phyloP scores from a whole-genome alignment of 2,329 filamentous ascomycete species.

The Cordyceps fumosorosea region DNA sequence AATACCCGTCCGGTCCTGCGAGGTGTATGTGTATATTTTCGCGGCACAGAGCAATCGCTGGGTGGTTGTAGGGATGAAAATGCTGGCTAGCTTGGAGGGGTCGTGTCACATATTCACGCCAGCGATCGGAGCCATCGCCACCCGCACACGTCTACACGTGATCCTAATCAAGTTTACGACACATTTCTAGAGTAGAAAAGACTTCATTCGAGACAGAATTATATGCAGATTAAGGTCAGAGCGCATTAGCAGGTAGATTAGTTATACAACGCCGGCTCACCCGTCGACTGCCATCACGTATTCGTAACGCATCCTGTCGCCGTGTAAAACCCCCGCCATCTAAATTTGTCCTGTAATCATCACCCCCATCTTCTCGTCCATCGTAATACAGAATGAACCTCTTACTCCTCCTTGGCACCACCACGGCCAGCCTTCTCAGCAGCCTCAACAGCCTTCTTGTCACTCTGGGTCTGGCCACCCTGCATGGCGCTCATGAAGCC shows the following conservation, averaged over 20 bases:
- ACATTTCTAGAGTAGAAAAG: not conserved
- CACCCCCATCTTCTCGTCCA: not conserved
- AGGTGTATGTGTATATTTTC: not conserved
- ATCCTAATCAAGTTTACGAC: not conserved
- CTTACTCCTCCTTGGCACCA: constrained; percentile 66
- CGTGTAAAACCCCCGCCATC: not conserved
- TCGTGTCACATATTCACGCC: constrained; percentile 3
- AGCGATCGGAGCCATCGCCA: not conserved
- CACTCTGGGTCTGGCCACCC: constrained; percentile 72
- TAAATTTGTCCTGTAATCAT: not conserved
- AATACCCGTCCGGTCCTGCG: not conserved
- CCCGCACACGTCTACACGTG: constrained; percentile 5
- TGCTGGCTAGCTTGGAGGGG: constrained; percentile 19
- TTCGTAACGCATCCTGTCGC: not conserved
- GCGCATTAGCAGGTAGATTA: not conserved
- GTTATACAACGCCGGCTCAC: constrained; percentile 2
- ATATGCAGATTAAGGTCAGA: not conserved
- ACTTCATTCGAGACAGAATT: not conserved
- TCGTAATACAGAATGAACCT: constrained; percentile 3
- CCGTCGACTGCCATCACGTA: not conserved
- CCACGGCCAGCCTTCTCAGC: constrained; percentile 69
- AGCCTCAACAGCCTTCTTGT: constrained; percentile 80
- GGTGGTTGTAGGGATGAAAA: not conserved
- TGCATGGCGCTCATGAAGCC: constrained; percentile 78
- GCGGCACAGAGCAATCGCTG: not conserved